Conservation (phyloP, 352 stramenopile species). For the Phytopythium kandeliae region DNA sequence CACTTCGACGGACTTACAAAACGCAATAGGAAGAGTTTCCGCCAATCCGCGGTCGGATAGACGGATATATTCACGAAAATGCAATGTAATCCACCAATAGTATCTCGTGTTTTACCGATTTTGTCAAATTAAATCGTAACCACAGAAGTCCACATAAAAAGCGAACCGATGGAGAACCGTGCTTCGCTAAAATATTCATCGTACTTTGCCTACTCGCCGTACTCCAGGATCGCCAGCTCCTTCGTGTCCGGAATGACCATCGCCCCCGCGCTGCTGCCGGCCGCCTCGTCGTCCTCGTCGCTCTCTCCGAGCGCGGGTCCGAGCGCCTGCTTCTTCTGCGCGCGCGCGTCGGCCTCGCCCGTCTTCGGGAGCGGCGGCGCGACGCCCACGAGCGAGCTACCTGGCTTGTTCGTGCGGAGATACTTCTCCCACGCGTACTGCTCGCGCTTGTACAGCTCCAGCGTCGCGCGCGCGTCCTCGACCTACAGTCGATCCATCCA, state of each 20-base stretch:
- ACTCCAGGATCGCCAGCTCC: conserved; percentile 68
- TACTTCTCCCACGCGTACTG: conserved; percentile 86
- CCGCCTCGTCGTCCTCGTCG: conserved; percentile 28
- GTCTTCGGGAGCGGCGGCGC: conserved; percentile 37
- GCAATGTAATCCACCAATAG: too few relatives aligned
- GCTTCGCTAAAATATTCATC: too few relatives aligned
- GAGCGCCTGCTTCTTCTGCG: conserved; percentile 11
- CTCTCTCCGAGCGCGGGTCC: conserved; percentile 21
- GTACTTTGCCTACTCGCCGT: conserved; percentile 45
- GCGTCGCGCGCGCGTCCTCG: conserved; percentile 68
- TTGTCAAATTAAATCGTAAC: too few relatives aligned
- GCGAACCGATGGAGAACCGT: too few relatives aligned
- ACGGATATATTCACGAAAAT: too few relatives aligned
- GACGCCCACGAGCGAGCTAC: conserved; percentile 39
- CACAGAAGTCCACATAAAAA: too few relatives aligned
- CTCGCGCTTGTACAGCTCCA: conserved; percentile 80
- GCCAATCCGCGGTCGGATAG: too few relatives aligned
- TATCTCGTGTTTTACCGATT: too few relatives aligned
- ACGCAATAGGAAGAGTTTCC: too few relatives aligned
- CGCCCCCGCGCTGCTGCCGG: conserved; percentile 7
- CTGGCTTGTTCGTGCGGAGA: conserved; percentile 57
- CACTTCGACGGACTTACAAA: too few relatives aligned
- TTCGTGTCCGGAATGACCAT: conserved; percentile 51
- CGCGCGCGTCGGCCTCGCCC: conserved; percentile 10
- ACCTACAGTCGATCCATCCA: conserved; percentile 20